Evolutionary conservation across 1,139 yeast genomes (phyloP).

Genomic region (Hansenula lynferdii): DNA sequence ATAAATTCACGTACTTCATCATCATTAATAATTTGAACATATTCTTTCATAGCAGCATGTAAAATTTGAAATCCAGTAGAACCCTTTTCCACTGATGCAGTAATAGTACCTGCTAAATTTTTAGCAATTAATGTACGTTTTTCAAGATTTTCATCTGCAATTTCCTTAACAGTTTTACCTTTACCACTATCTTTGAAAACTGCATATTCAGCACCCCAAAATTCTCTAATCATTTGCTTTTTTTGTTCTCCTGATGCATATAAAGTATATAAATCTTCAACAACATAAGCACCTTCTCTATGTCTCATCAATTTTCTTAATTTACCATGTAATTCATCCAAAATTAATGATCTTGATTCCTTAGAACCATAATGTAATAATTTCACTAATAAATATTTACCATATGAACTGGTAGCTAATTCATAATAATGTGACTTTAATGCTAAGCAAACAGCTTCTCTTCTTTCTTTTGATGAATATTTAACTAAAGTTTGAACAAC

Average conservation of each 20-base stretch:
- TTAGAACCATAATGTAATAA: slow-evolving; percentile 89
- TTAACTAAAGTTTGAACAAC: slow-evolving; percentile 93
- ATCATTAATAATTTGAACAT: slow-evolving; percentile 61
- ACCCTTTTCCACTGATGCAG: slow-evolving; percentile 91
- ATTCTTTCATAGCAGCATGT: slow-evolving; percentile 95
- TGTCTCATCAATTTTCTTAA: slow-evolving; percentile 92
- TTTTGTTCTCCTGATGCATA: slow-evolving; percentile 83
- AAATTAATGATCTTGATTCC: slow-evolving; percentile 66
- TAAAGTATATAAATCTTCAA: slow-evolving; percentile 86
- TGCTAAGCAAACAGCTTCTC: slow-evolving; percentile 63
- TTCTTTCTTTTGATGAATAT: slow-evolving; percentile 75
- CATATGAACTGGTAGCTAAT: slow-evolving; percentile 88
- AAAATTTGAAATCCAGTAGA: slow-evolving; percentile 94
- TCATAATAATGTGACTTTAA: slow-evolving; percentile 76
- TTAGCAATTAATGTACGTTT: slow-evolving; percentile 72
- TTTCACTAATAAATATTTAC: slow-evolving; percentile 86
- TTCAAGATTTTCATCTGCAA: slow-evolving; percentile 69
- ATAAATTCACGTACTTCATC: slow-evolving; percentile 79
- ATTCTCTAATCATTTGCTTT: slow-evolving; percentile 88
- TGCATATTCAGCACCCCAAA: slow-evolving; percentile 97
- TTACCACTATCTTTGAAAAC: slow-evolving; percentile 76
- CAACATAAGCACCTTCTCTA: slow-evolving; percentile 98
- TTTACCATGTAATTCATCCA: slow-evolving; percentile 86
- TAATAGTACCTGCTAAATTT: slow-evolving; percentile 78
- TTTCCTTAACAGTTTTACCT: slow-evolving; percentile 57